Conservation (phyloP, 352 stramenopile genomes). For the Phytophthora pluvialis region DNA sequence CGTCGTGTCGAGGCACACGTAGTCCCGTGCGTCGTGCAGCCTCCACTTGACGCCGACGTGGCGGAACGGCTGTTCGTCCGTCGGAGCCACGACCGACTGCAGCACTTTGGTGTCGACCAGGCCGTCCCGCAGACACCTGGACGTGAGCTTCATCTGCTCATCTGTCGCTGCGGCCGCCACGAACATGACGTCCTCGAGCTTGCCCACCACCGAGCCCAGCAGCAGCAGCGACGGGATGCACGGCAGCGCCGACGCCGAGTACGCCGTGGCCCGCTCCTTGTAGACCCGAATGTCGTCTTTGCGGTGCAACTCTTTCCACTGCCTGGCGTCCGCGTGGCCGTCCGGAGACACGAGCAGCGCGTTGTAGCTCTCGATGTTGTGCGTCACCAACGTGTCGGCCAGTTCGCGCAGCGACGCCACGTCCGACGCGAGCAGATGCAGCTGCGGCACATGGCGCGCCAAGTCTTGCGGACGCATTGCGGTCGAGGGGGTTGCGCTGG, state of each 20-base stretch:
- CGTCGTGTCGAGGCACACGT: constrained; percentile 50
- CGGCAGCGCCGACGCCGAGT: background rate
- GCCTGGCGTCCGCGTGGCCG: constrained; percentile 25
- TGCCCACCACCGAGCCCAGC: constrained; percentile 29
- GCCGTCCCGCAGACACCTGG: constrained; percentile 46
- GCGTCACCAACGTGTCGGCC: constrained; percentile 32
- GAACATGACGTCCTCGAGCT: constrained; percentile 40
- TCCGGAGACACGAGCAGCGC: constrained; percentile 19
- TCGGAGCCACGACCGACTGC: constrained; percentile 51
- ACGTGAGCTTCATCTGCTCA: constrained; percentile 60
- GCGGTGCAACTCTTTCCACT: constrained; percentile 42
- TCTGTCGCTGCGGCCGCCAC: constrained; percentile 33
- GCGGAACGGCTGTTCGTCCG: constrained; percentile 52
- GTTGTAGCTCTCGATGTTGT: constrained; percentile 40
- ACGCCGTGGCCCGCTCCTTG: constrained; percentile 27
- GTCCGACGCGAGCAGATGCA: constrained; percentile 33
- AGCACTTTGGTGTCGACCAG: constrained; percentile 61
- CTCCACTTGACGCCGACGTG: constrained; percentile 68
- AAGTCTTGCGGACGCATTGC: constrained; percentile 11
- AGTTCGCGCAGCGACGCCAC: constrained; percentile 29
- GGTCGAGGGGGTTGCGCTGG: background rate
- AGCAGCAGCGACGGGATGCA: constrained; percentile 42
- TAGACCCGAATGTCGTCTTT: constrained; percentile 39
- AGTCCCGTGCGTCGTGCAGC: constrained; percentile 54
- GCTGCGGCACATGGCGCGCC: constrained; percentile 14